Conservation (phyloP, 2,329 filamentous ascomycete genomes). For the Fusarium irregulare region DNA sequence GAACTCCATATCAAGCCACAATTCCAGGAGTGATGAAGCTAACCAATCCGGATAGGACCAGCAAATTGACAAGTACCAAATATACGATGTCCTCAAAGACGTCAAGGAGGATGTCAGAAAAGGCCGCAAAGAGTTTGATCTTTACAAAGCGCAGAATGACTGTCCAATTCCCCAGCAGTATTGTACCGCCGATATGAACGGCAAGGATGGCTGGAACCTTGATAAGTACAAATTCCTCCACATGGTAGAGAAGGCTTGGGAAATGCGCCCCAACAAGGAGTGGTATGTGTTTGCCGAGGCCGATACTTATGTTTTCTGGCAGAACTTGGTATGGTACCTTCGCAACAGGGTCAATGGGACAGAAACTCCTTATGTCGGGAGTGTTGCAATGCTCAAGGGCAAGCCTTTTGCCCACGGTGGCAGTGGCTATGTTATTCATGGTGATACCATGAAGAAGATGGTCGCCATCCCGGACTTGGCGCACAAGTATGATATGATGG, state of each 20-base stretch:
- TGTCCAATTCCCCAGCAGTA: slow-evolving; percentile 61
- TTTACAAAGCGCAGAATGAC: slow-evolving; percentile 58
- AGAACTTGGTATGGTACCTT: slow-evolving; percentile 64
- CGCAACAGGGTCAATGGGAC: slow-evolving; percentile 55
- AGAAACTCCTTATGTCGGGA: slow-evolving; percentile 63
- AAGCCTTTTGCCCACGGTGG: slow-evolving; percentile 67
- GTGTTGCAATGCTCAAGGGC: slow-evolving; percentile 58
- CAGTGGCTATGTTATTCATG: slow-evolving; percentile 67
- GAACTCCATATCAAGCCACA: slow-evolving; percentile 17
- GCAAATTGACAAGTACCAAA: slow-evolving; percentile 59
- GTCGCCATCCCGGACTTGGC: slow-evolving; percentile 58
- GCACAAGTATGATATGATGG: slow-evolving; percentile 59
- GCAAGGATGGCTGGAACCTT: slow-evolving; percentile 60
- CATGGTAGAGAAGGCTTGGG: slow-evolving; percentile 67
- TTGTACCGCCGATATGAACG: slow-evolving; percentile 49
- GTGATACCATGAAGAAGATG: slow-evolving; percentile 62
- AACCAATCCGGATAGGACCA: slow-evolving; percentile 54
- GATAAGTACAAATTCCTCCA: slow-evolving; percentile 73
- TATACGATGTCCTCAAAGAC: slow-evolving; percentile 56
- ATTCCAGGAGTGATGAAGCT: slow-evolving; percentile 8
- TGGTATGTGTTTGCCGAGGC: slow-evolving; percentile 72
- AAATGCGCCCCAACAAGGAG: slow-evolving; percentile 62
- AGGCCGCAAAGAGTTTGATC: slow-evolving; percentile 57
- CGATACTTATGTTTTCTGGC: slow-evolving; percentile 68
- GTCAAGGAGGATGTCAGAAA: slow-evolving; percentile 52